A percentile compares a stretch with the other conserved stretches of the same genome.
phyloP scores from a whole-genome alignment of 345 rosid genomes.

The Reutealis trisperma region DNA sequence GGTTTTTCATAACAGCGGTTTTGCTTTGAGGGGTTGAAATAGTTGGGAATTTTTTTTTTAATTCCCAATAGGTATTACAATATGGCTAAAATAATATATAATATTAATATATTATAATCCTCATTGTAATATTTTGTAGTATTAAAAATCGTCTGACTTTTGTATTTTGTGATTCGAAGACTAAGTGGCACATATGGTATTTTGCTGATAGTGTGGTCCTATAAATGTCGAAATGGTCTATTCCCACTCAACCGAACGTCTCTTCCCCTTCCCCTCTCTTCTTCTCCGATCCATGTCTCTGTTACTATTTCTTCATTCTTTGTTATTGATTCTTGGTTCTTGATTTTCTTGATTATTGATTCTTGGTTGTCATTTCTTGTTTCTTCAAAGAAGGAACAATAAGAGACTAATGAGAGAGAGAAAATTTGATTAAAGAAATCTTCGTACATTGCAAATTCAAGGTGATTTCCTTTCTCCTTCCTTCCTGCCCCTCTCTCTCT shows the following conservation, averaged over 20 bases:
- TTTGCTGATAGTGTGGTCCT: neutral
- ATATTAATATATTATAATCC: too few relatives aligned
- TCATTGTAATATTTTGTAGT: too few relatives aligned
- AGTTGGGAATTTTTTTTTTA: constrained; percentile 1
- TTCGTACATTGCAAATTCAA: neutral
- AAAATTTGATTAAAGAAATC: neutral
- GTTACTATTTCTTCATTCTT: too few relatives aligned
- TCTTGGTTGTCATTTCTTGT: too few relatives aligned
- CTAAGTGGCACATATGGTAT: too few relatives aligned
- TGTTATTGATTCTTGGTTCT: too few relatives aligned
- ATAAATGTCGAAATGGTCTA: neutral
- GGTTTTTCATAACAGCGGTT: too few relatives aligned
- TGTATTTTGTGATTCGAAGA: too few relatives aligned
- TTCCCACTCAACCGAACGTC: neutral
- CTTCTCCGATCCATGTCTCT: neutral
- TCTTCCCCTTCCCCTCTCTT: neutral
- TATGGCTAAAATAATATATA: constrained; percentile 49
- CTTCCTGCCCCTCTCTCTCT: neutral
- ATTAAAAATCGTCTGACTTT: too few relatives aligned
- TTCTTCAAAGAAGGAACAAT: neutral
- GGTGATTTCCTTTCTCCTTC: too few relatives aligned
- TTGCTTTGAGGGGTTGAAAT: neutral
- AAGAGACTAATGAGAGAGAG: neutral
- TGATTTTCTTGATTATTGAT: too few relatives aligned
- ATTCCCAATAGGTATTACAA: neutral